Evolutionary conservation across 768 basidiomycete genomes (phyloP), one percentile per base, ranked within the genome.

Genomic region (Dendrothele bispora): DNA sequence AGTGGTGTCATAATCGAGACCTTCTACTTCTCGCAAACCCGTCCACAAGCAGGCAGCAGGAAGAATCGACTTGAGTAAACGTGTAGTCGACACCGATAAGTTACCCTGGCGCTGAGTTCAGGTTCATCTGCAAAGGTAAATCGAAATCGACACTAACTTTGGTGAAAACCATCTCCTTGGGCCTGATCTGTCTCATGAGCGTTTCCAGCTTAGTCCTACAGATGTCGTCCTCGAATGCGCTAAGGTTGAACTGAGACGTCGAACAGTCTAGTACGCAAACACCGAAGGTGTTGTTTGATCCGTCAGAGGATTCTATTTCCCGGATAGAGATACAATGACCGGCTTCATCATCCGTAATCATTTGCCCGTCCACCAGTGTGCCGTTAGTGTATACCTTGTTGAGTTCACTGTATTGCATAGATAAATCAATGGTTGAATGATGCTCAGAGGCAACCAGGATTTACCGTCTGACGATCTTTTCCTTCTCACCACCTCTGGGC

Each of bases 301-400:
- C 70, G 34, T 77, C 74, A 20, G 67, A 70, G 17, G 71, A 63
- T 7, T 69, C 72, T 15, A 76, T 72, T 59, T 91, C 90, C 6
- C 85, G 86, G 61, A 99, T 83, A 7, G 91, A 86, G 22, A 98
- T 81, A 61, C 95, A 98, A 61, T 99, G 97, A 4, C 91, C 92
- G 0, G 93, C 91, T 66, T 98, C 88, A 52, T 98, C 97, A 49
- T 97, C 91, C 1, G 80, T 86, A 26, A 98, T 75, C 47, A 95
- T 83, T 38, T 87, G 83, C 10, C 84, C 84, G 56, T 99, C 97
- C 39, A 98, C 87, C 21, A 98, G 83, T 0, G 97, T 99, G 2
- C 97, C 97, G 43, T 91, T 91, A 0, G 97, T 99, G 62, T 95
- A 90, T 36, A 99, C 92, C 72, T 95, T 95, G 66, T 90, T 90